Base-by-base conservation (phyloP, 192 early-diverging fungal genomes). In the Linnemannia exigua region DNA sequence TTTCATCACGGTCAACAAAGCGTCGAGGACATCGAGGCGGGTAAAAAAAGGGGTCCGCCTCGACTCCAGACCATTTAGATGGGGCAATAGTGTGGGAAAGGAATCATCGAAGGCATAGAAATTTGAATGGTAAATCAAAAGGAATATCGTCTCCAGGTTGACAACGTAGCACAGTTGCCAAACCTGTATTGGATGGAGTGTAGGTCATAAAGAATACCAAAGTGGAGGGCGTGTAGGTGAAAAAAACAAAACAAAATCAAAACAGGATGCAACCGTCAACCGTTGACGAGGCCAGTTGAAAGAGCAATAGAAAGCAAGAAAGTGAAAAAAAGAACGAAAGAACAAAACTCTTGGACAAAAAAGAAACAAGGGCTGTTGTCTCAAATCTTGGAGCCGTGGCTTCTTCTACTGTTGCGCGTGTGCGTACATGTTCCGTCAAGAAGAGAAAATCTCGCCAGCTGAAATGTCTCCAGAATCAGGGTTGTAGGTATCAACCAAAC, bases 1-100 rank as follows among this genome's bases (percentile, higher is more conserved):
- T 82, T 86, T 86, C 84, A 86, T 86, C 84, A 86, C 84, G 84
- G 84, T 80, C 73, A 52, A 68, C 47, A 67, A 25, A 46, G 48
- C 44, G 58, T 63, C 58, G 58, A 63, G 70, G 70, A 71, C 15
- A 38, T 71, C 41, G 70, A 46, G 70, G 41, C 44, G 70, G 70
- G 9, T 14, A 31, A 44, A 44, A 46, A 44, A 71, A 71, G 41
- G 20, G 15, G n/a, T 28, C 36, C 37, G 25, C 44, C 25, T 38
- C 25, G 41, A 46, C 41, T 46, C 70, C 41, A 46, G 44, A 46
- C 58, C 58, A 63, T 20, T 58, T 2, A 58, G n/a, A 63, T 6
- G 3, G 9, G 28, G 58, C 25, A 63, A 12, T 25, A 25, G 58
- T 28, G n/a, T 58, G 54, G 3, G 9, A 20, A 51, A 3, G 50